A percentile compares a stretch with the other conserved stretches of the same genome.
Conservation (phyloP, 495 filamentous ascomycete genomes). For the Glarea lozoyensis region DNA sequence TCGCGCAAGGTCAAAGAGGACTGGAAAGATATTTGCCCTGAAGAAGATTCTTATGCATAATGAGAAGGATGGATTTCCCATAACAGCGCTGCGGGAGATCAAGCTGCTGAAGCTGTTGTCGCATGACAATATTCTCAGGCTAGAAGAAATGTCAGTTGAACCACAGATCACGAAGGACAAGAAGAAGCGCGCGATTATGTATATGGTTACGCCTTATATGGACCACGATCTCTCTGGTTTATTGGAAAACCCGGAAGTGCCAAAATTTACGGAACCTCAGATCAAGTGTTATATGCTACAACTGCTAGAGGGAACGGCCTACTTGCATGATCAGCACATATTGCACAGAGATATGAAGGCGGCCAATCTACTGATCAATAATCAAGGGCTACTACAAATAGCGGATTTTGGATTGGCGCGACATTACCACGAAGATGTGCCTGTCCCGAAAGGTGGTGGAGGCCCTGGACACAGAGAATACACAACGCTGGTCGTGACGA, state of each 20-base stretch:
- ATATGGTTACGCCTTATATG: conserved; percentile 99
- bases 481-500: conserved; percentile 87
- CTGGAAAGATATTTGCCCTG: conserved; percentile 66
- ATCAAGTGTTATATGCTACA: conserved; percentile 98
- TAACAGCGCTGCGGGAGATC: conserved; percentile 78
- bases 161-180: conserved; percentile 61
- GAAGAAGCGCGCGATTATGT: conserved; percentile 79
- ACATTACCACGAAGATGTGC: conserved; percentile 82
- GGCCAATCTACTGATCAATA: conserved; percentile 94
- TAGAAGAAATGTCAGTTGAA: conserved; percentile 97
- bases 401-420: conserved; percentile 94
- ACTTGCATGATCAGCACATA: conserved; percentile 84
- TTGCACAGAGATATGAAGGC: conserved; percentile 98
- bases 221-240: conserved; percentile 95
- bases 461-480: conserved; percentile 86
- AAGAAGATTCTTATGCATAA: conserved; percentile 94
- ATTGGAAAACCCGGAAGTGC: conserved; percentile 86
- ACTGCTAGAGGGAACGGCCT: conserved; percentile 78
- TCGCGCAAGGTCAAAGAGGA: conserved; percentile 70
- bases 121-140: conserved; percentile 76
- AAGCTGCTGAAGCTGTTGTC: conserved; percentile 91
- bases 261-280: conserved; percentile 75
- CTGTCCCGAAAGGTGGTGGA: conserved; percentile 67
- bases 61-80: conserved; percentile 76
- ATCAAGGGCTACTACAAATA: conserved; percentile 88